Evolutionary conservation across 257 asterid genomes (phyloP), one percentile per base, ranked within the genome.

Genomic region (Solanum dulcamara): DNA sequence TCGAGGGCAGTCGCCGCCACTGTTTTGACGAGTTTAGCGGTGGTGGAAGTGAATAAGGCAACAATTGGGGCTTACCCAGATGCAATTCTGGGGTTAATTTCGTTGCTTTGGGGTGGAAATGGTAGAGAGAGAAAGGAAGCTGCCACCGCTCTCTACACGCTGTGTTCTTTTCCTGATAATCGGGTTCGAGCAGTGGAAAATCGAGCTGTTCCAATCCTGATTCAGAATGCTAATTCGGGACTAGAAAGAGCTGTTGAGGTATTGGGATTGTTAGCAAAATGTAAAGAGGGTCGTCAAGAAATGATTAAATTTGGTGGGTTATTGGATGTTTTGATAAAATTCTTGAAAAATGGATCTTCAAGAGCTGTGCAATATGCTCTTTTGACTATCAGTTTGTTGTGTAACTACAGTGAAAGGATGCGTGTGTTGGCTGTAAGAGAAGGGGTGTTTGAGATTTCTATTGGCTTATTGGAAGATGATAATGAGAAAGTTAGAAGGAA

Each of bases 1-100:
- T 92, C 96, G 10, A 92, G 98, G 26, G 98, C 98, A 48, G 90
- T 95, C 83, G 98, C 97, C 4, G 99, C 98, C 2, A 96, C 98
- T 17, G 96, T 95, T 85, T 46, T 96, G 86, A 96, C 98, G 68
- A 96, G 98, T 88, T 91, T 94, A 62, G 97, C 97, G 12, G 96
- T 96, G 86, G 91, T 96, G 88, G 98, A 95, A 82, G 98, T 96
- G 87, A 96, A 95, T 88, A 95, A 94, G 87, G 97, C 94, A 24
- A 93, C 97, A 2, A 95, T 96, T 82, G 98, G 98, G 84, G 92
- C 96, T 0, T 89, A 89, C 87, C 96, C 97, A 8, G 92, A 89
- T 80, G 97, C 97, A 20, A 90, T 96, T 79, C 89, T 93, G 75
- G 93, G 95, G 81, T 70, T 96, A 85, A 92, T 96, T 24, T 86